These are phyloP conservation scores for Echria macrotheca DNA, from an alignment of 495 filamentous ascomycete species.

Conservation along the genomic window DNA sequence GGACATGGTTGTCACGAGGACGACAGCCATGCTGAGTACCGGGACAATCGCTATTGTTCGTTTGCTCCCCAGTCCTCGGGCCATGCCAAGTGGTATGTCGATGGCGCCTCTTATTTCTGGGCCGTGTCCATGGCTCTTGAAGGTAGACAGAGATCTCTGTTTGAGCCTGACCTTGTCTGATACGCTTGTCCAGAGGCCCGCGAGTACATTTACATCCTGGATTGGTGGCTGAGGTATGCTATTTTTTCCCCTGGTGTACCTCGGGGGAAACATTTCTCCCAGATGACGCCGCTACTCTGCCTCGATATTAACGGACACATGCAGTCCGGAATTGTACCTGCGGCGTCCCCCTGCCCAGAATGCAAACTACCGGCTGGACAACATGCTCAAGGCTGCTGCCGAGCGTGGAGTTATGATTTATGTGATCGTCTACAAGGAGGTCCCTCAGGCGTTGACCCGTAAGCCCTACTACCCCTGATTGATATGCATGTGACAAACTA, in stretches of 20 bases:
- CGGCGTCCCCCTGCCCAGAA: constrained; percentile 77
- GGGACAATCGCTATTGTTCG: constrained; percentile 68
- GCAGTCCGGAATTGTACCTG: constrained; percentile 83
- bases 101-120: constrained; percentile 88
- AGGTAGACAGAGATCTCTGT: constrained; percentile 22
- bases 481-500: background rate
- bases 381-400: constrained; percentile 82
- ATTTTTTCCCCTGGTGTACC: background rate
- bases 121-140: constrained; percentile 82
- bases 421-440: constrained; percentile 96
- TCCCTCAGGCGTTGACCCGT: constrained; percentile 79
- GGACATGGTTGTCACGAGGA: constrained; percentile 27
- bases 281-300: background rate
- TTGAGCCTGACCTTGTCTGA: background rate
- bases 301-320: too few relatives aligned
- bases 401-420: constrained; percentile 82
- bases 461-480: constrained; percentile 36
- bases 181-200: constrained; percentile 48
- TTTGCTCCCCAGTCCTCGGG: constrained; percentile 86
- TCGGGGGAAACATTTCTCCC: background rate
- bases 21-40: constrained; percentile 28
- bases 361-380: constrained; percentile 81
- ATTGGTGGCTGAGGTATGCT: constrained; percentile 79
- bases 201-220: constrained; percentile 86
- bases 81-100: constrained; percentile 92